Conservation (phyloP, 768 basidiomycete species). For the Kwoniella dendrophila region DNA sequence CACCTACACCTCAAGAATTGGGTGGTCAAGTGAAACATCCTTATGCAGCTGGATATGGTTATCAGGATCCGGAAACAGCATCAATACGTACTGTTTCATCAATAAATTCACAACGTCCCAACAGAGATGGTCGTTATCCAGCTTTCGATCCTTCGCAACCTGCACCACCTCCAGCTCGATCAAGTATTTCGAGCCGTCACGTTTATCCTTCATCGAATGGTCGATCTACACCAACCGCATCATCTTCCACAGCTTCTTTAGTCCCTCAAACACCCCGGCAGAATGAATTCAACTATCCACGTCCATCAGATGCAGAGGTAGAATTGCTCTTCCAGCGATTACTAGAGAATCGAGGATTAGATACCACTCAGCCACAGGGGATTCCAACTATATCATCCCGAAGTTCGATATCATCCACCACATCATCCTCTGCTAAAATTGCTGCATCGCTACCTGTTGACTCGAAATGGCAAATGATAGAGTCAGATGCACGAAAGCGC, state of each 20-base stretch:
- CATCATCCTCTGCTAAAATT: constrained; percentile 16
- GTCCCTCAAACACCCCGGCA: constrained; percentile 9
- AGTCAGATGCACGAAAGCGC: constrained; percentile 75
- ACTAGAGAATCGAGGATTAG: constrained; percentile 69
- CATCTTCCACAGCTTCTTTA: constrained; percentile 15
- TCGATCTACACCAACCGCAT: constrained; percentile 17
- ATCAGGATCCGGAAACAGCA: constrained; percentile 25
- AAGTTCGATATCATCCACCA: constrained; percentile 26
- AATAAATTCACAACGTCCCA: constrained; percentile 21
- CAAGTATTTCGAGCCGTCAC: constrained; percentile 16
- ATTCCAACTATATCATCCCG: constrained; percentile 32
- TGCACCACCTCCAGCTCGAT: background rate
- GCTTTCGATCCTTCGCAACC: constrained; percentile 12
- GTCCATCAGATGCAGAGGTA: constrained; percentile 78
- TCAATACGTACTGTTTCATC: constrained; percentile 32
- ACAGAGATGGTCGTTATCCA: constrained; percentile 25
- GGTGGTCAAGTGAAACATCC: constrained; percentile 24
- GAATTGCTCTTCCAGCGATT: constrained; percentile 79
- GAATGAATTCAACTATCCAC: constrained; percentile 69
- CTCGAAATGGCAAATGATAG: constrained; percentile 90
- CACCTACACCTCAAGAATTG: constrained; percentile 17
- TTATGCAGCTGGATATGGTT: constrained; percentile 20
- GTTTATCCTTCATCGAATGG: constrained; percentile 7
- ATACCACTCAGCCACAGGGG: constrained; percentile 26
- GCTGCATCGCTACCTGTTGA: constrained; percentile 64